phyloP scores from a whole-genome alignment of 805 yeast genomes.

The Wickerhamiella brachini region DNA sequence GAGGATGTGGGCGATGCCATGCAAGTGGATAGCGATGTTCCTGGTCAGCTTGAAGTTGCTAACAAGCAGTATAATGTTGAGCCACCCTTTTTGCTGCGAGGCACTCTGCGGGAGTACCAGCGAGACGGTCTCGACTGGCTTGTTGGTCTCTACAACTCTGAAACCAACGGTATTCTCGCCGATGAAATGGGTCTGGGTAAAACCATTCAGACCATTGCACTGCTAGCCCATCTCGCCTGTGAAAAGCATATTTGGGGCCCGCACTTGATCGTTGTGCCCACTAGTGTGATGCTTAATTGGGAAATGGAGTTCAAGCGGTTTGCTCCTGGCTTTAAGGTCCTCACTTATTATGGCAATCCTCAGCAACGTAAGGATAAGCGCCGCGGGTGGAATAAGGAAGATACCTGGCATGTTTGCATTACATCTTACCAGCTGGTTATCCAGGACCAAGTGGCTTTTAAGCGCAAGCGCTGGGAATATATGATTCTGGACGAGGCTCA shows the following conservation, averaged over 20 bases:
- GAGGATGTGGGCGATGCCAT: conserved; percentile 13
- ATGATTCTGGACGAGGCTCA: conserved; percentile 98
- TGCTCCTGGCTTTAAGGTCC: conserved; percentile 93
- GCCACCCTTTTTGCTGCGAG: conserved; percentile 57
- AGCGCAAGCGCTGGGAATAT: conserved; percentile 87
- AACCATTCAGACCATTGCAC: conserved; percentile 87
- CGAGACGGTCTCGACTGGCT: conserved; percentile 96
- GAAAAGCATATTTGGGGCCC: conserved; percentile 97
- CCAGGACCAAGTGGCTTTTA: conserved; percentile 88
- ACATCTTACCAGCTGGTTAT: conserved; percentile 96
- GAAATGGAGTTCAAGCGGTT: conserved; percentile 98
- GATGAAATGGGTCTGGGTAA: conserved; percentile 98
- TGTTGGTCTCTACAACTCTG: conserved; percentile 80
- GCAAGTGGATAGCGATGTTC: neutral
- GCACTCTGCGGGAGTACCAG: conserved; percentile 78
- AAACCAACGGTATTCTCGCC: conserved; percentile 92
- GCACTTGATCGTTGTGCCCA: conserved; percentile 90
- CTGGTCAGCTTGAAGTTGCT: neutral
- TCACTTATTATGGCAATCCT: conserved; percentile 94
- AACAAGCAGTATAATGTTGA: conserved; percentile 31
- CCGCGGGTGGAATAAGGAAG: conserved; percentile 94
- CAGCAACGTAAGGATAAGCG: conserved; percentile 92
- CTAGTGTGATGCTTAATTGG: conserved; percentile 96
- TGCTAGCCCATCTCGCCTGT: conserved; percentile 79
- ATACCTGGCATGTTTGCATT: conserved; percentile 90